Evolutionary conservation across 192 early-diverging fungal species (phyloP).

Genomic region (Radiomyces spectabilis): DNA sequence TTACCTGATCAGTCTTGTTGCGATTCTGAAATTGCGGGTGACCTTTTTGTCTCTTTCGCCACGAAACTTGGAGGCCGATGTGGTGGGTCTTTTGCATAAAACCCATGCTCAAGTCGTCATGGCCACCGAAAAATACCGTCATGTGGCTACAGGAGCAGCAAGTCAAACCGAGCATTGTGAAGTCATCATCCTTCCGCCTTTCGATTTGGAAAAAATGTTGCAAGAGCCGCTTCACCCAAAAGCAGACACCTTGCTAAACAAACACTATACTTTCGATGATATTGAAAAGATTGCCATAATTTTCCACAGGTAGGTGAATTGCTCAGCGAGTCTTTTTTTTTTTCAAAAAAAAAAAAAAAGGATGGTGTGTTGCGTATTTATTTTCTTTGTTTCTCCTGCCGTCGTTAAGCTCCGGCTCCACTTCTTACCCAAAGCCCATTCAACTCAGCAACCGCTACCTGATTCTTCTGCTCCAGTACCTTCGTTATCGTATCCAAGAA

Average conservation of each 20-base stretch:
- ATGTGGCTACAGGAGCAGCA: not conserved
- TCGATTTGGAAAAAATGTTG: not conserved
- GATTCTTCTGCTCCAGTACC: not conserved
- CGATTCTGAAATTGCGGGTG: not conserved
- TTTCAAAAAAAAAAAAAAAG: no score
- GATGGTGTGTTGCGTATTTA: no score
- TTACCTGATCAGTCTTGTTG: not conserved
- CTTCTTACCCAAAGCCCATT: constrained; percentile 5
- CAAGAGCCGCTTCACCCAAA: not conserved
- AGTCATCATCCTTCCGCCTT: not conserved
- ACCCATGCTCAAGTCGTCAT: not conserved
- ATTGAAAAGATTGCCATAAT: not conserved
- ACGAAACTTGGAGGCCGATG: not conserved
- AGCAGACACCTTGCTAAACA: not conserved
- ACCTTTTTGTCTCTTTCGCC: not conserved
- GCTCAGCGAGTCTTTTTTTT: no score
- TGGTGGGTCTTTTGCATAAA: not conserved
- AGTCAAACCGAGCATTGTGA: not conserved
- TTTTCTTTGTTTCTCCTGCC: no score
- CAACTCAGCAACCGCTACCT: not conserved
- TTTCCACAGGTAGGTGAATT: no score
- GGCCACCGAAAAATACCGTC: not conserved
- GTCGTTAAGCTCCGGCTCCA: constrained; percentile 13
- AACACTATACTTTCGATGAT: not conserved
- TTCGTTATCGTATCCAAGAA: not conserved